phyloP scores from a whole-genome alignment of 164 flowering plant genomes.

The Kalanchoe fedtschenkoi region DNA sequence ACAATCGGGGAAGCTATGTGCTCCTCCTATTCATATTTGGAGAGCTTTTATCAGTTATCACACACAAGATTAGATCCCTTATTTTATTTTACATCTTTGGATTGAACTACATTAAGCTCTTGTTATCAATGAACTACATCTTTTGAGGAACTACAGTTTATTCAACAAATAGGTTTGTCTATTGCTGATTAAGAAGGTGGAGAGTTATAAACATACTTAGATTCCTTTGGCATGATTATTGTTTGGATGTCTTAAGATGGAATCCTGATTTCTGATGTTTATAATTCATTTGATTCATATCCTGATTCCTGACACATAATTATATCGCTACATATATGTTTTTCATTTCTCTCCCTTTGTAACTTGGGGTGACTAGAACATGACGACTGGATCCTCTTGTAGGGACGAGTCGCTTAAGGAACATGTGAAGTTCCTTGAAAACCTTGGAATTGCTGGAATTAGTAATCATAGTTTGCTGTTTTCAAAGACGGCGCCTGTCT shows the following conservation, averaged over 20 bases:
- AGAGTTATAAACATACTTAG: not conserved
- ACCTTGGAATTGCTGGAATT: constrained; percentile 79
- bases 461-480: constrained; percentile 93
- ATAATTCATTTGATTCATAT: too few relatives aligned
- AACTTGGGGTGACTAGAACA: not conserved
- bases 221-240: not conserved
- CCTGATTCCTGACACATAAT: not conserved
- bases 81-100: too few relatives aligned
- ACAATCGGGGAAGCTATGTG: too few relatives aligned
- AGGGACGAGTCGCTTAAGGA: constrained; percentile 58
- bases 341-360: too few relatives aligned
- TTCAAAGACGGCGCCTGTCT: constrained; percentile 70
- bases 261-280: not conserved
- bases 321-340: not conserved
- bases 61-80: too few relatives aligned
- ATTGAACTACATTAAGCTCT: too few relatives aligned
- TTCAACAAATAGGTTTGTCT: too few relatives aligned
- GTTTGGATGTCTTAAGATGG: not conserved
- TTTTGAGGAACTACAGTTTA: too few relatives aligned
- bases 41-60: too few relatives aligned
- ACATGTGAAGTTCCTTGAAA: constrained; percentile 61
- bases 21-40: too few relatives aligned
- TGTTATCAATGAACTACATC: too few relatives aligned
- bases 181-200: too few relatives aligned
- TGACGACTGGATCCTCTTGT: not conserved